Conservation (phyloP, 2,329 filamentous ascomycete genomes). For the Plectosphaerella sp. region DNA sequence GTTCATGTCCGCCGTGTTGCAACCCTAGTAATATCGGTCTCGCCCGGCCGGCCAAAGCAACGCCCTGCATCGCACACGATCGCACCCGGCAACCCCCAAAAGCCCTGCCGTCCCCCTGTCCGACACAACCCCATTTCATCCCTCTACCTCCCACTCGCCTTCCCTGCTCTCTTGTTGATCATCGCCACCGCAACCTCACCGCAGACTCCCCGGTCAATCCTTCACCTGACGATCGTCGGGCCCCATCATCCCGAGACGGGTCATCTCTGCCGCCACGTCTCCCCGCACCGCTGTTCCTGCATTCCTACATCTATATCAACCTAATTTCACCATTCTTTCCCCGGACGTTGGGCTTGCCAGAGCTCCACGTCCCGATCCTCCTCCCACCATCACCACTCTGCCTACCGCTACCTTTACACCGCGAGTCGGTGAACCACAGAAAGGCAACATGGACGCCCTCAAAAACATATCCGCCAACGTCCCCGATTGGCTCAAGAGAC, state of each 20-base stretch:
- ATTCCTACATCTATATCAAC: background rate
- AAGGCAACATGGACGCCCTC: conserved; percentile 51
- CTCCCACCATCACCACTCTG: conserved; percentile 6
- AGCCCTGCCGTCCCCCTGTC: too few species aligned
- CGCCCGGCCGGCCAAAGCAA: too few species aligned
- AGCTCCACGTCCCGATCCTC: conserved; percentile 19
- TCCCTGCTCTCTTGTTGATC: background rate
- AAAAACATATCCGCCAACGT: conserved; percentile 50
- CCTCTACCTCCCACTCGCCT: too few species aligned
- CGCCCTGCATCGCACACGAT: too few species aligned
- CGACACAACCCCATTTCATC: too few species aligned
- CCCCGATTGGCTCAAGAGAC: conserved; percentile 54
- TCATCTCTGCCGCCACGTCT: background rate
- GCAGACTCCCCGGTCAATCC: background rate
- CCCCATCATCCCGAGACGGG: background rate
- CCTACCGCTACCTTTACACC: conserved; percentile 18
- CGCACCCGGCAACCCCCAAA: too few species aligned
- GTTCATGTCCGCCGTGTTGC: background rate
- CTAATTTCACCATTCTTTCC: background rate
- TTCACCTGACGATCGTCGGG: background rate
- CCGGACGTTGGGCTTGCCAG: conserved; percentile 21
- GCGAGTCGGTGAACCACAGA: conserved; percentile 20
- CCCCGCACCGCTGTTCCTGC: background rate
- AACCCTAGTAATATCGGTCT: too few species aligned
- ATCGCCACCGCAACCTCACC: background rate